A percentile compares a stretch with the other conserved stretches of the same genome.
Evolutionary conservation across 176 grass and related monocot genomes (phyloP).

Genomic region (Eragrostis curvula): DNA sequence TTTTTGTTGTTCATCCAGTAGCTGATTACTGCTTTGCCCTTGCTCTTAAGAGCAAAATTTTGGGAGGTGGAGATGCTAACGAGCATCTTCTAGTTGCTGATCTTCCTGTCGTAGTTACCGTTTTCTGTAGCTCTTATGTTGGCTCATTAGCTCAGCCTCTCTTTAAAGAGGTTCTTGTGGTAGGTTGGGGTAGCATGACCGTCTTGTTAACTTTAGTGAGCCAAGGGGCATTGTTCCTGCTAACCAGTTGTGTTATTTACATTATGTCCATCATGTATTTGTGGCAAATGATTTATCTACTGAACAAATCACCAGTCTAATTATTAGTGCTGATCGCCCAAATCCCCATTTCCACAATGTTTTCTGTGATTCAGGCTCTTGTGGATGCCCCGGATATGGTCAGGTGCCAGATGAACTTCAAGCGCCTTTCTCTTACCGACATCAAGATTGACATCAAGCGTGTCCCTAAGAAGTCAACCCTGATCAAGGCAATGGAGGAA

Average conservation of each 20-base stretch:
- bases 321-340: neutral
- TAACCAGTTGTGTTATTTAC: neutral
- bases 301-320: neutral
- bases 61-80: neutral
- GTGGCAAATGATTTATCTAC: neutral
- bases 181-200: neutral
- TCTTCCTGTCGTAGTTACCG: neutral
- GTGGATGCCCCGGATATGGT: constrained; percentile 96
- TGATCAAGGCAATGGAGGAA: constrained; percentile 65
- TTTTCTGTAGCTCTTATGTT: neutral
- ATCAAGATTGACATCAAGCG: constrained; percentile 68
- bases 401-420: constrained; percentile 95
- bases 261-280: neutral
- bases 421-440: constrained; percentile 61
- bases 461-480: constrained; percentile 53
- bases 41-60: neutral
- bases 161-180: no score
- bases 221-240: neutral
- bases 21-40: neutral
- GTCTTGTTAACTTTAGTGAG: neutral
- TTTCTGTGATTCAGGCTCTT: constrained; percentile 66
- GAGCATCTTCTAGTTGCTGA: neutral
- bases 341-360: neutral
- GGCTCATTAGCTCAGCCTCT: neutral
- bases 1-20: neutral